A percentile compares a stretch with the other conserved stretches of the same genome.
phyloP scores from a whole-genome alignment of 2,329 filamentous ascomycete species.

The Grosmannia serpens region DNA sequence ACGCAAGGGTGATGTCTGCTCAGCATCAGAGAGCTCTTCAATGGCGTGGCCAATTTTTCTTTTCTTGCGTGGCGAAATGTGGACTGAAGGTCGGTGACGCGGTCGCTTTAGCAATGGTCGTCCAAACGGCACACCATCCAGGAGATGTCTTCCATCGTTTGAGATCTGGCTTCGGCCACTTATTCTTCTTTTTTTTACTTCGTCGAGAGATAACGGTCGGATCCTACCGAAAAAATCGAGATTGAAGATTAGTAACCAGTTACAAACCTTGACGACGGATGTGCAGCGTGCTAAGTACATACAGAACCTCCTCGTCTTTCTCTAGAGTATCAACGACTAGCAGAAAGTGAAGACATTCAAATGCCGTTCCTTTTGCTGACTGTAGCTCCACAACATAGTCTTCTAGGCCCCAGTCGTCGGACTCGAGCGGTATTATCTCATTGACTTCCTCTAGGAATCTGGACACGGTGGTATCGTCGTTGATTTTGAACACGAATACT shows the following conservation, averaged over 20 bases:
- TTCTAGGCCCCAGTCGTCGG: constrained; percentile 72
- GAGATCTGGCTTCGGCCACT: constrained; percentile 76
- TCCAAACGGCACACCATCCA: constrained; percentile 80
- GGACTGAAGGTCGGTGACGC: constrained; percentile 51
- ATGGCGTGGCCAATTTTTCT: constrained; percentile 38
- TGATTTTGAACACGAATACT: constrained; percentile 53
- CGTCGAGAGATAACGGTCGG: constrained; percentile 62
- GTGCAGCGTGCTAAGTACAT: constrained; percentile 22
- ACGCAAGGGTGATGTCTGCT: constrained; percentile 24
- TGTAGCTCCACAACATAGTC: constrained; percentile 76
- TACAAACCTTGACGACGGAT: neutral
- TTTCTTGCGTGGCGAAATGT: constrained; percentile 71
- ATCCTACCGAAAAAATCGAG: constrained; percentile 47
- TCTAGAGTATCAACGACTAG: constrained; percentile 57
- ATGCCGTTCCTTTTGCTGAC: constrained; percentile 44
- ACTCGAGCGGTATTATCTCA: constrained; percentile 70
- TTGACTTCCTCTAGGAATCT: constrained; percentile 71
- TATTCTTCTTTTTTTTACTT: constrained; percentile 60
- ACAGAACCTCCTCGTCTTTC: constrained; percentile 77
- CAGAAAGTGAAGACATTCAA: constrained; percentile 83
- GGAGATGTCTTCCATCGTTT: constrained; percentile 62
- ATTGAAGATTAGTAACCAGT: neutral
- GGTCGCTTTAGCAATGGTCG: constrained; percentile 52
- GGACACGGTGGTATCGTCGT: constrained; percentile 56
- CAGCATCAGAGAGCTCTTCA: constrained; percentile 5